Evolutionary conservation across 2,329 filamentous ascomycete species (phyloP).

Genomic region (Ophiocordyceps camponoti-rufipedis): DNA sequence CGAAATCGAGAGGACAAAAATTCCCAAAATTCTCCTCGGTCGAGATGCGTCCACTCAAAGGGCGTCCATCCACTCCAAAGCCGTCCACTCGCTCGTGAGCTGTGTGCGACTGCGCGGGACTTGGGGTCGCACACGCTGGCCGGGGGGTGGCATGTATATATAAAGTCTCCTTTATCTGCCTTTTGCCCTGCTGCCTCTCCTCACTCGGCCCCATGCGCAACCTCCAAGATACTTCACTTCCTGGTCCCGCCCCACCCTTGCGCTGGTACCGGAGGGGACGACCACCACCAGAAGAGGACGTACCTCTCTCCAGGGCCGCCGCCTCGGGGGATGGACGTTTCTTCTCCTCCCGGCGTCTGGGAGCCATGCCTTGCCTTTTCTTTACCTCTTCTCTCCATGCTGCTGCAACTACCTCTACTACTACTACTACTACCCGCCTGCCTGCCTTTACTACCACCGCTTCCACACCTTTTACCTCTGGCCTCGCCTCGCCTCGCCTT

Average conservation of each 20-base stretch:
- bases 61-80: neutral
- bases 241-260: conserved; percentile 19
- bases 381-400: conserved; percentile 5
- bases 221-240: conserved; percentile 7
- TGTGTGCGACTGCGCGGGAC: conserved; percentile 20
- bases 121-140: conserved; percentile 14
- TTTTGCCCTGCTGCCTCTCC: neutral
- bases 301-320: conserved; percentile 12
- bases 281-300: neutral
- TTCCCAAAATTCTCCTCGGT: neutral
- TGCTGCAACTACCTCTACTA: conserved; percentile 5
- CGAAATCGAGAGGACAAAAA: neutral
- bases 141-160: conserved; percentile 14
- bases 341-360: conserved; percentile 18
- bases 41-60: neutral
- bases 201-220: conserved; percentile 8
- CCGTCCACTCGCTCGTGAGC: conserved; percentile 9
- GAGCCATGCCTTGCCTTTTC: conserved; percentile 12
- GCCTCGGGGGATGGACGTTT: conserved; percentile 18
- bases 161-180: conserved; percentile 9
- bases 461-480: neutral
- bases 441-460: no score
- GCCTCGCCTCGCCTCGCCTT: no score
- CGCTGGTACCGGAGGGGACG: conserved; percentile 14
- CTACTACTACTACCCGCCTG: no score